Percentiles rank a stretch among this genome's conserved stretches.
These are phyloP conservation scores for Elaeagnus macrophylla DNA, from an alignment of 306 rosid genomes.

Conservation along the genomic window DNA sequence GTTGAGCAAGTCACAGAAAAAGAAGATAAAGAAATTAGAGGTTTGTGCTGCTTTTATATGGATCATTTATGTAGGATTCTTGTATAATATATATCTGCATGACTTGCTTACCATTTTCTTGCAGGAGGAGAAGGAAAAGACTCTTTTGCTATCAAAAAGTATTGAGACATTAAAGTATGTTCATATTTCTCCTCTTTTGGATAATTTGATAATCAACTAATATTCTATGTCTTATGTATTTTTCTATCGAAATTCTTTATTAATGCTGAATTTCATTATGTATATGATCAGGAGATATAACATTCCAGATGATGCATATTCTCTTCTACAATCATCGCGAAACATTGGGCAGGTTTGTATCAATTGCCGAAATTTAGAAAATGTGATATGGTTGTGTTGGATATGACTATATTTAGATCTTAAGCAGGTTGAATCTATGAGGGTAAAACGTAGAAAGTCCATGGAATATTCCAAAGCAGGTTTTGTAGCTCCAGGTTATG, in stretches of 20 bases:
- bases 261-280: slow-evolving; percentile 9
- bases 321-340: slow-evolving; percentile 57
- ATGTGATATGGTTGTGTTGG: slow-evolving; percentile 3
- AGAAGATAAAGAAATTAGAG: slow-evolving; percentile 64
- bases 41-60: slow-evolving; percentile 23
- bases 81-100: slow-evolving; percentile 14
- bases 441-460: slow-evolving; percentile 52
- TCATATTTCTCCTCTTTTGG: slow-evolving; percentile 1
- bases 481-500: slow-evolving; percentile 28
- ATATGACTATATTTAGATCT: neutral
- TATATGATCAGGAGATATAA: slow-evolving; percentile 44
- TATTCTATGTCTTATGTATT: neutral
- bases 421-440: slow-evolving; percentile 55
- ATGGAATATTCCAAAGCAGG: slow-evolving; percentile 53
- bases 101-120: slow-evolving; percentile 12
- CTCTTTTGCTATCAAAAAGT: slow-evolving; percentile 44
- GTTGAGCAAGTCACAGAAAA: slow-evolving; percentile 65
- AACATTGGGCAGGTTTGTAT: slow-evolving; percentile 64
- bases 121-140: slow-evolving; percentile 63
- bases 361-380: neutral
- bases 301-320: slow-evolving; percentile 62
- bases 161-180: slow-evolving; percentile 58
- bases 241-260: slow-evolving; percentile 7
- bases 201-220: neutral
- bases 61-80: slow-evolving; percentile 11